A percentile compares a stretch with the other conserved stretches of the same genome.
Evolutionary conservation across 1,284 basidiomycete genomes (phyloP).

Genomic region (Phlebopus sp.): DNA sequence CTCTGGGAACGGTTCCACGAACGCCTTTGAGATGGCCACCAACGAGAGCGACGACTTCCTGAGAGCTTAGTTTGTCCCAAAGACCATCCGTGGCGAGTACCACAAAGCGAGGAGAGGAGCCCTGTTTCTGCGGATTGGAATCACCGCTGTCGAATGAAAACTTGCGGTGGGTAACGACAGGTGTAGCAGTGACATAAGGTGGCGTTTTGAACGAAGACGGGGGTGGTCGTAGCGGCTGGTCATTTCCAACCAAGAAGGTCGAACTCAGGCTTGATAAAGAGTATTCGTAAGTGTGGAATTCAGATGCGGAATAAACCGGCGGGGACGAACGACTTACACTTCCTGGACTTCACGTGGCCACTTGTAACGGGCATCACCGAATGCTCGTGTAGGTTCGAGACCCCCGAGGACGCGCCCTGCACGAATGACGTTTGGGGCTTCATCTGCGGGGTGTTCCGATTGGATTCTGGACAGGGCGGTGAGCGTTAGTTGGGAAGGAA

Average conservation of each 20-base stretch:
- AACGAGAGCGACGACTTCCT: constrained; percentile 90
- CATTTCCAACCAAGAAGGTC: constrained; percentile 64
- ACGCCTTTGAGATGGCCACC: constrained; percentile 79
- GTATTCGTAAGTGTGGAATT: constrained; percentile 4
- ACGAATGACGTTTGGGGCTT: constrained; percentile 79
- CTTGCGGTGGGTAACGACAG: constrained; percentile 84
- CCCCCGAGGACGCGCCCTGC: constrained; percentile 90
- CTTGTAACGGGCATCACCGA: constrained; percentile 96
- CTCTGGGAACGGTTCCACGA: constrained; percentile 60
- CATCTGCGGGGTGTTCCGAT: constrained; percentile 84
- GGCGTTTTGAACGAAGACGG: constrained; percentile 76
- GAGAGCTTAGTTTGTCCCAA: constrained; percentile 94
- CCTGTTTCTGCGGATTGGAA: constrained; percentile 16
- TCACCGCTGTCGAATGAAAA: constrained; percentile 42
- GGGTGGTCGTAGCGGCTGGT: constrained; percentile 56
- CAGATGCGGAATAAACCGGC: not conserved
- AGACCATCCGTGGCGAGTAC: constrained; percentile 93
- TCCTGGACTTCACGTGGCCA: constrained; percentile 74
- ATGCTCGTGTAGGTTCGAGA: constrained; percentile 91
- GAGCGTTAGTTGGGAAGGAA: not conserved
- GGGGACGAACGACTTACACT: constrained; percentile 48
- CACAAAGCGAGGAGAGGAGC: constrained; percentile 59
- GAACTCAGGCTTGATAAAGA: constrained; percentile 53
- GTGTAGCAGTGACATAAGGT: constrained; percentile 91
- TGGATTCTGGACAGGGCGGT: constrained; percentile 58